Percentiles rank a stretch among this genome's conserved stretches.
Evolutionary conservation across 139 green algal species (phyloP).

Genomic region (Nannochloris sp.): DNA sequence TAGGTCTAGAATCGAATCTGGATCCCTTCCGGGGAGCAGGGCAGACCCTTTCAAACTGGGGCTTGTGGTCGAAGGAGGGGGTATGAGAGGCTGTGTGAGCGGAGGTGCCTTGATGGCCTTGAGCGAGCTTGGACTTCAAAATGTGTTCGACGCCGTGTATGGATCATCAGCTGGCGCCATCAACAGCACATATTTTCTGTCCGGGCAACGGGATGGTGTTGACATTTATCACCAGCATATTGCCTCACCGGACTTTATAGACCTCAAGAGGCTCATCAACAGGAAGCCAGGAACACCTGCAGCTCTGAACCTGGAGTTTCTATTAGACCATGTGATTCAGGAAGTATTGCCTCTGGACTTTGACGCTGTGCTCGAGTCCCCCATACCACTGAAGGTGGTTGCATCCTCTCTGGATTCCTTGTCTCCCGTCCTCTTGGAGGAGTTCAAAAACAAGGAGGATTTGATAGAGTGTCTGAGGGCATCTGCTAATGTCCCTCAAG

Average conservation of each 20-base stretch:
- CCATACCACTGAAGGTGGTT: slow-evolving; percentile 66
- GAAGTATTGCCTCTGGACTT: slow-evolving; percentile 57
- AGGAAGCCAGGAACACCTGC: background rate
- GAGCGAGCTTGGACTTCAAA: slow-evolving; percentile 42
- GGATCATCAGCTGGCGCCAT: slow-evolving; percentile 73
- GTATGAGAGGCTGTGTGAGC: slow-evolving; percentile 66
- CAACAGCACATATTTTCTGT: slow-evolving; percentile 79
- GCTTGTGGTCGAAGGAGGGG: slow-evolving; percentile 81
- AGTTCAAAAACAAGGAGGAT: slow-evolving; percentile 51
- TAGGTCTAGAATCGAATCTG: slow-evolving; percentile 15
- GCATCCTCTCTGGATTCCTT: slow-evolving; percentile 61
- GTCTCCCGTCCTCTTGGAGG: slow-evolving; percentile 45
- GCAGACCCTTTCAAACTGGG: slow-evolving; percentile 61
- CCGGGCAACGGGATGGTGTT: slow-evolving; percentile 44
- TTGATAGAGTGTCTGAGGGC: slow-evolving; percentile 61
- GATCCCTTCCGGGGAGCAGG: slow-evolving; percentile 38
- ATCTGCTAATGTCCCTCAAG: slow-evolving; percentile 66
- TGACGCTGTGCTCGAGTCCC: slow-evolving; percentile 46
- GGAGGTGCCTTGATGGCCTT: slow-evolving; percentile 63
- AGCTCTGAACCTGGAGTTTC: slow-evolving; percentile 68
- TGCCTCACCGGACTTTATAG: slow-evolving; percentile 55
- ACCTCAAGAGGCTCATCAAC: slow-evolving; percentile 36
- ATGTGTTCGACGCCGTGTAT: slow-evolving; percentile 81
- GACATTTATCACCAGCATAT: slow-evolving; percentile 76
- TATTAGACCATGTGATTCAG: slow-evolving; percentile 75